Percentiles rank a stretch among this genome's conserved stretches.
Evolutionary conservation across 805 yeast species (phyloP).

Genomic region (Starmerella ratchasimensis): DNA sequence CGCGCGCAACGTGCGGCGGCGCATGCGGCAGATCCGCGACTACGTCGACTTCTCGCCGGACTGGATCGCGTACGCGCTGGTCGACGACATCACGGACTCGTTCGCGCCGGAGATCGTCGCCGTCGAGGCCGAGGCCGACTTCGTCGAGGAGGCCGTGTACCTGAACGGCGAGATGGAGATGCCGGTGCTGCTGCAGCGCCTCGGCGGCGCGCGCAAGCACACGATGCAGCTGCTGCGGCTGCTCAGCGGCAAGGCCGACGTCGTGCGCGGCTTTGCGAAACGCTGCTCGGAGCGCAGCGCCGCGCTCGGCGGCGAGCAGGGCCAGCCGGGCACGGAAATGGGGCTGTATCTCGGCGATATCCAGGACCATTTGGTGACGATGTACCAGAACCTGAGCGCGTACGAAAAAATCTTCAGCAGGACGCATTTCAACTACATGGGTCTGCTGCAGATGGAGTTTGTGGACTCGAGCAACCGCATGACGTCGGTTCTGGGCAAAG

Average conservation of each 20-base stretch:
- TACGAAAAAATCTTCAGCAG: conserved; percentile 89
- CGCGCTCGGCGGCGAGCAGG: no score
- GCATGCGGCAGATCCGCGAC: conserved; percentile 50
- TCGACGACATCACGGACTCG: conserved; percentile 52
- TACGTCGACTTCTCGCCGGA: conserved; percentile 47
- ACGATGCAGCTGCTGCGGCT: conserved; percentile 88
- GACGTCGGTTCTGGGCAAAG: conserved; percentile 76
- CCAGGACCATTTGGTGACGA: conserved; percentile 91
- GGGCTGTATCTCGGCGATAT: conserved; percentile 88
- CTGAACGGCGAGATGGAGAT: conserved; percentile 35
- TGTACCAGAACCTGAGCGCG: conserved; percentile 79
- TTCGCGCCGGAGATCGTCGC: conserved; percentile 48
- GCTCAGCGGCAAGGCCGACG: conserved; percentile 89
- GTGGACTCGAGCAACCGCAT: conserved; percentile 74
- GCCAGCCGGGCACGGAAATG: conserved; percentile 72
- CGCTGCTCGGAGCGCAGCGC: conserved; percentile 88
- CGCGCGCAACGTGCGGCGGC: conserved; percentile 46
- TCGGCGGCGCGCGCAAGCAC: conserved; percentile 79
- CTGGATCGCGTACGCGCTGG: conserved; percentile 53
- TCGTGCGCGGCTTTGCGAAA: conserved; percentile 88
- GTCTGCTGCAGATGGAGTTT: conserved; percentile 86
- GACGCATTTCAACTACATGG: conserved; percentile 82
- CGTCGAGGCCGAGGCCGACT: conserved; percentile 49
- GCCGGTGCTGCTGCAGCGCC: conserved; percentile 50
- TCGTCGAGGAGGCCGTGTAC: conserved; percentile 69